These are phyloP conservation scores for Trichoderma cornu-damae DNA, from an alignment of 2,329 filamentous ascomycete genomes.

Conservation along the genomic window DNA sequence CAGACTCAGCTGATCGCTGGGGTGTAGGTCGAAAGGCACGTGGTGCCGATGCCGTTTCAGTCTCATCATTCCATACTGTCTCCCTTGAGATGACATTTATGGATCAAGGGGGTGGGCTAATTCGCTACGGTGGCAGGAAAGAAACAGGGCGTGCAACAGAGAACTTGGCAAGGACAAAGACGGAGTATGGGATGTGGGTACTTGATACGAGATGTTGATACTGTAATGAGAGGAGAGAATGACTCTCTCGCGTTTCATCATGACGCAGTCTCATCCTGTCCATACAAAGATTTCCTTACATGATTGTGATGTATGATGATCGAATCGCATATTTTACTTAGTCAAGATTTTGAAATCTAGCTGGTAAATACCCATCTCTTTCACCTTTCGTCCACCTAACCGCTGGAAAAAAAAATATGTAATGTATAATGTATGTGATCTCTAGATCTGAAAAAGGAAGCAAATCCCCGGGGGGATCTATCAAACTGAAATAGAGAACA, in stretches of 20 bases:
- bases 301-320: not conserved
- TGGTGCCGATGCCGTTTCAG: not conserved
- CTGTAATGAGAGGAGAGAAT: not conserved
- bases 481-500: not conserved
- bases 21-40: not conserved
- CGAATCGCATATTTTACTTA: not conserved
- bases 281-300: not conserved
- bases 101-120: not conserved
- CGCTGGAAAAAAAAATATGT: not conserved
- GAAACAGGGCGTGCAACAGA: not conserved
- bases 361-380: not conserved
- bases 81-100: not conserved
- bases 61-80: not conserved
- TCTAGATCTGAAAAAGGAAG: not conserved
- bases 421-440: not conserved
- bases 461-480: not conserved
- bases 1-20: not conserved
- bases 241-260: not conserved
- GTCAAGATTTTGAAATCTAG: not conserved
- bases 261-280: not conserved
- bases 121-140: not conserved
- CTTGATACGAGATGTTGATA: not conserved
- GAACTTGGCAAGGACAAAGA: not conserved
- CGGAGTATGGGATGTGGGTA: not conserved
- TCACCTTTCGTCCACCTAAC: not conserved